phyloP scores from a whole-genome alignment of 148 eudicot genomes.

The Spergularia bocconei region DNA sequence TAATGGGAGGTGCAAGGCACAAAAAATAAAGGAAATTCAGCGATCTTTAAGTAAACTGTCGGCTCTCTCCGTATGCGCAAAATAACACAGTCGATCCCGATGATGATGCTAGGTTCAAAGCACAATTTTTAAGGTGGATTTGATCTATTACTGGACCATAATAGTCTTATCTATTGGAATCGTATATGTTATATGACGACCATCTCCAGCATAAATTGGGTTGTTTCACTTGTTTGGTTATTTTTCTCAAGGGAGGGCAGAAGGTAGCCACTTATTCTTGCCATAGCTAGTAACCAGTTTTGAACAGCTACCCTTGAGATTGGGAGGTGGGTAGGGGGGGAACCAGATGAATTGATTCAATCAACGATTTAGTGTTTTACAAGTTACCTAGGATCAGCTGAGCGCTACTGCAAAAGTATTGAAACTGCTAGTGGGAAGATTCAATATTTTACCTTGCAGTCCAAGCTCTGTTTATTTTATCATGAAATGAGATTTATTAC shows the following conservation, averaged over 20 bases:
- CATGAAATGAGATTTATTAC: not conserved
- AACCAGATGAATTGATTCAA: too few relatives aligned
- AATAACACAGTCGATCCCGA: too few relatives aligned
- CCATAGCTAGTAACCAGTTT: too few relatives aligned
- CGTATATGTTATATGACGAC: not conserved
- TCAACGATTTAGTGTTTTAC: too few relatives aligned
- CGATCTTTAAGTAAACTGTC: not conserved
- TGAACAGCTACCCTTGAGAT: too few relatives aligned
- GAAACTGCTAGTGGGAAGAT: not conserved
- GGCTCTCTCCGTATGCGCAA: too few relatives aligned
- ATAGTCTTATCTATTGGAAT: too few relatives aligned
- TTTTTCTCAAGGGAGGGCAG: not conserved
- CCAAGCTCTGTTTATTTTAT: constrained; percentile 8
- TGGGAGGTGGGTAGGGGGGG: too few relatives aligned
- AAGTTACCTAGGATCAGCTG: not conserved
- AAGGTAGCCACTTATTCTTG: too few relatives aligned
- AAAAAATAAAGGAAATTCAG: constrained; percentile 8
- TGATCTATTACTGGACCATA: too few relatives aligned
- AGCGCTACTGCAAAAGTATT: not conserved
- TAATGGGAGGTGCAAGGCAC: constrained; percentile 6
- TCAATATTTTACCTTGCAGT: not conserved
- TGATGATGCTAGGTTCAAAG: too few relatives aligned
- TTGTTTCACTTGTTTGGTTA: not conserved
- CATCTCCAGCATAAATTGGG: not conserved
- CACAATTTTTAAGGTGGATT: too few relatives aligned